Conservation (phyloP, 73 alveolate species). For the Paramecium octaurelia region DNA sequence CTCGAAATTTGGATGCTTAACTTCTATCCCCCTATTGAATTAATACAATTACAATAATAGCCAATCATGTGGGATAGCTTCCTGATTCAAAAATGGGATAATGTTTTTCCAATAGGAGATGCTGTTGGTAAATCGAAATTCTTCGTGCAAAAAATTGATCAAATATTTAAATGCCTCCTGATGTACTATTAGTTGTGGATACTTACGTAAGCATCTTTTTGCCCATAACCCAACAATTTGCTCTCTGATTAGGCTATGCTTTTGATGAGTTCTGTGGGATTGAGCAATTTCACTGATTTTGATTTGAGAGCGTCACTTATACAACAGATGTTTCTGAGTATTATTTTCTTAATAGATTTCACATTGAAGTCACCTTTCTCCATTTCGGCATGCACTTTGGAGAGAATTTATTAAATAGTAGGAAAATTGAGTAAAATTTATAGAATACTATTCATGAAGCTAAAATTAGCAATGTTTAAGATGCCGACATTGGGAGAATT, state of each 20-base stretch:
- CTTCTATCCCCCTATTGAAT: neutral
- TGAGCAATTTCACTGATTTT: neutral
- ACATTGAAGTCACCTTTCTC: neutral
- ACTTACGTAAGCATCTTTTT: constrained; percentile 36
- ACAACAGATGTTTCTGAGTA: neutral
- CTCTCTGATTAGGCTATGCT: neutral
- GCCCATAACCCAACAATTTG: neutral
- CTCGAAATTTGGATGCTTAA: neutral
- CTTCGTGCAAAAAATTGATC: constrained; percentile 17
- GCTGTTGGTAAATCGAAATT: neutral
- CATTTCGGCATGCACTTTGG: neutral
- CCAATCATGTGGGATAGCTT: constrained; percentile 7
- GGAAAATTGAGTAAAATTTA: neutral
- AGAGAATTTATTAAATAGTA: neutral
- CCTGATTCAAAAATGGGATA: neutral
- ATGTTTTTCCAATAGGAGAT: neutral
- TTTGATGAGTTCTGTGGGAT: constrained; percentile 18
- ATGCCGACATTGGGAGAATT: neutral
- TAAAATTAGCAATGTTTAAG: neutral
- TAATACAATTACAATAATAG: neutral
- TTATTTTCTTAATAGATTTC: neutral
- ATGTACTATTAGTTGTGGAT: neutral
- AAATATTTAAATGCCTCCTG: constrained; percentile 10
- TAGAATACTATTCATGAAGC: neutral
- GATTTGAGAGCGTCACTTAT: neutral